Conservation (phyloP, 805 yeast species). For the Torulaspora indica region DNA sequence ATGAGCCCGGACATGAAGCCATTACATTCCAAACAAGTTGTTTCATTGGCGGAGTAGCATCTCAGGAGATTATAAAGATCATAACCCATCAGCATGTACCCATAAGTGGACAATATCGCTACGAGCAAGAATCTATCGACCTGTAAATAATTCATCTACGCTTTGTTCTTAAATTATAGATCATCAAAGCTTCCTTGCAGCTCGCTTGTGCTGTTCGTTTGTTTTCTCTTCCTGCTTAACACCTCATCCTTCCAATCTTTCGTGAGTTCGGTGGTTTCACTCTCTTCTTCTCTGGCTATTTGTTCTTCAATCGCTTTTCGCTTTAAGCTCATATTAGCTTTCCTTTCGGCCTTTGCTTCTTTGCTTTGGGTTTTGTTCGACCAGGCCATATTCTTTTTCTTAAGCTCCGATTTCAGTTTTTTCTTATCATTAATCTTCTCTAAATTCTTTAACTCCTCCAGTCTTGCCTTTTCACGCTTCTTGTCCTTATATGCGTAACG, state of each 20-base stretch:
- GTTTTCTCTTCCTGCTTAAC: constrained; percentile 56
- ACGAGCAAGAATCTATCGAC: background rate
- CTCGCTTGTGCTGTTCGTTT: constrained; percentile 29
- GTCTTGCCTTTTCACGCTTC: constrained; percentile 57
- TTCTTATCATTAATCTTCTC: constrained; percentile 36
- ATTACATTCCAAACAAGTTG: constrained; percentile 6
- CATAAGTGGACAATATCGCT: constrained; percentile 45
- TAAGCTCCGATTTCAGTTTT: constrained; percentile 42
- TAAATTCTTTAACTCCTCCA: constrained; percentile 50
- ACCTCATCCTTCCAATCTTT: constrained; percentile 89
- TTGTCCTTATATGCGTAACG: constrained; percentile 58
- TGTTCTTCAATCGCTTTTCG: constrained; percentile 58
- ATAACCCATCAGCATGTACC: constrained; percentile 80
- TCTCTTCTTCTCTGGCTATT: constrained; percentile 41
- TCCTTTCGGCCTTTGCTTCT: constrained; percentile 57
- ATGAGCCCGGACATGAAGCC: background rate
- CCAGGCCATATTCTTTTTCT: constrained; percentile 68
- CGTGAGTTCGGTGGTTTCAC: constrained; percentile 38
- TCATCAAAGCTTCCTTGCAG: constrained; percentile 62
- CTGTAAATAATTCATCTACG: background rate
- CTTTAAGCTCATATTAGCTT: constrained; percentile 52
- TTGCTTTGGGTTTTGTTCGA: constrained; percentile 62
- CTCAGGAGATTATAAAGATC: constrained; percentile 77
- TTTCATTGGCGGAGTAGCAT: constrained; percentile 71
- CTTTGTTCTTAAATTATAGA: constrained; percentile 31